Base-by-base conservation (phyloP, 352 stramenopile species). In the Globisporangium parvum region DNA sequence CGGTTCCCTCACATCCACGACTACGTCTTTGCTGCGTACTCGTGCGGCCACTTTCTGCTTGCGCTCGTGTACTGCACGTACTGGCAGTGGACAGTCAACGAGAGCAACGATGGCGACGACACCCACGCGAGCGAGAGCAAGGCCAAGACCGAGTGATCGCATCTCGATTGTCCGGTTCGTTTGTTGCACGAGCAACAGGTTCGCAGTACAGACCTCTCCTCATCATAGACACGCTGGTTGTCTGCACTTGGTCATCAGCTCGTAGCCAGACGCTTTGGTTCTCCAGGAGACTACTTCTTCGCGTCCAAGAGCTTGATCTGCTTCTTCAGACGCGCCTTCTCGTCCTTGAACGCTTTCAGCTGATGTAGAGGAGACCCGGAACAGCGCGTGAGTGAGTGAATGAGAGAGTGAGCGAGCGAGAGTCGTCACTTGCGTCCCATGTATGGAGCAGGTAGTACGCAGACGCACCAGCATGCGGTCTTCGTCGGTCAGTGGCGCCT, bases 1-100 rank as follows among this genome's bases (percentile, higher is more conserved):
- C 75, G 69, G 46, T 91, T 91, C 45, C 85, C 85, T 0, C 82
- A 95, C 62, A 84, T 93, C 63, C 83, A 92, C 60, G 82, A 95
- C 66, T 95, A 93, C 60, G 53, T 88, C 20, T 93, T 95, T 55
- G 82, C 82, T 24, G 67, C 71, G 18, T 93, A 89, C 58, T 89
- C 85, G 24, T 95, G 85, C 57, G 69, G 62, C 9, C 80, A 93
- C 61, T 93, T 95, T 37, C 23, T 88, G 31, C 53, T 91, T 21
- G 55, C 77, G n/a, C 75, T 93, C 11, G 65, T 39, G 0, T 95
- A 92, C 67, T 79, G 84, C 50, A 91, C 82, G 18, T 90, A 85
- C 59, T 95, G 85, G 85, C 85, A 95, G 40, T 93, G 82, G 81
- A 92, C 73, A 28, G 55, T 57, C 9, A 42, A 60, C 21, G 55